Evolutionary conservation across 108 stramenopile species (phyloP).

Genomic region (Heterococcus sp.): DNA sequence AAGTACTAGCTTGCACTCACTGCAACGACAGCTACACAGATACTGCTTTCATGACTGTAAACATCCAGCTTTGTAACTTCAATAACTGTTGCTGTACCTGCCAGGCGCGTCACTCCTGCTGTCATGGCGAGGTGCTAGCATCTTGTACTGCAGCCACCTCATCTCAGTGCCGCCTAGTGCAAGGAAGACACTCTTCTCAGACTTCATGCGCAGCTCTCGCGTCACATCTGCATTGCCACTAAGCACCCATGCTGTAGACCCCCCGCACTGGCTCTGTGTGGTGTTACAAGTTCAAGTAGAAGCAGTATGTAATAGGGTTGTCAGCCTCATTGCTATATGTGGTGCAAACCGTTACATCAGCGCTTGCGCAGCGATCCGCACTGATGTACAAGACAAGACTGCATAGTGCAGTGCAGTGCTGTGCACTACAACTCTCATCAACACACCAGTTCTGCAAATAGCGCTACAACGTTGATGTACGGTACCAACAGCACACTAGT

Average conservation of each 20-base stretch:
- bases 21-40: too few species aligned
- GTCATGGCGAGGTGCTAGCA: too few species aligned
- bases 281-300: too few species aligned
- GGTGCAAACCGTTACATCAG: neutral
- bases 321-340: neutral
- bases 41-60: too few species aligned
- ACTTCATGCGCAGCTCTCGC: slow-evolving; percentile 30
- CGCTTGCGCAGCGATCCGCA: neutral
- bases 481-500: too few species aligned
- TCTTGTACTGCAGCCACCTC: slow-evolving; percentile 27
- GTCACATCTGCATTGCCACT: slow-evolving; percentile 26
- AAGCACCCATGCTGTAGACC: slow-evolving; percentile 26
- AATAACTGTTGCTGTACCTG: too few species aligned
- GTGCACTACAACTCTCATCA: slow-evolving; percentile 13
- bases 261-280: neutral
- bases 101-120: too few species aligned
- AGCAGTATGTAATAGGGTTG: neutral
- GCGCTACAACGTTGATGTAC: too few species aligned
- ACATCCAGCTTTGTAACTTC: too few species aligned
- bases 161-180: slow-evolving; percentile 24
- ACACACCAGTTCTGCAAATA: slow-evolving; percentile 11
- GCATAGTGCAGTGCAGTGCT: neutral
- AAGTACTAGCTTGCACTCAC: too few species aligned
- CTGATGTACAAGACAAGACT: neutral
- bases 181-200: slow-evolving; percentile 21